Conservation (phyloP, 768 basidiomycete genomes). For the Crepidotus variabilis region DNA sequence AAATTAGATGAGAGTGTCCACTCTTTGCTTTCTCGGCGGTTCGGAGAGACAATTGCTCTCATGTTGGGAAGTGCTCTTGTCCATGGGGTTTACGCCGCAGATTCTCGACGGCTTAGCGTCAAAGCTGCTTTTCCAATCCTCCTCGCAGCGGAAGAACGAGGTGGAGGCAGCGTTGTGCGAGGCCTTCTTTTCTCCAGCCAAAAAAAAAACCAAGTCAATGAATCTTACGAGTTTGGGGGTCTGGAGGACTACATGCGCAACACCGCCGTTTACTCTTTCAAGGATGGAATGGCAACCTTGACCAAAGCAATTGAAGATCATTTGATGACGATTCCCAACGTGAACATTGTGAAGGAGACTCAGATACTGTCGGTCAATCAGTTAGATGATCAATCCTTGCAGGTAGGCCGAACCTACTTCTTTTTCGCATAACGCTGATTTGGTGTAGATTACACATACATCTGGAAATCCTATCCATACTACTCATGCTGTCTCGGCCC, state of each 20-base stretch:
- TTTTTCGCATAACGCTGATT: constrained; percentile 1
- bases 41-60: constrained; percentile 70
- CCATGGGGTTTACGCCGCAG: constrained; percentile 92
- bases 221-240: constrained; percentile 37
- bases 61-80: constrained; percentile 77
- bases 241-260: constrained; percentile 44
- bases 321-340: constrained; percentile 48
- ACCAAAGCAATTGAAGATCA: constrained; percentile 48
- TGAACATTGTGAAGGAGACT: constrained; percentile 48
- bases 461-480: constrained; percentile 25
- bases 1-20: constrained; percentile 77
- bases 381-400: constrained; percentile 31
- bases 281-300: constrained; percentile 69
- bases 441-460: constrained; percentile 16
- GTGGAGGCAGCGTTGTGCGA: constrained; percentile 65
- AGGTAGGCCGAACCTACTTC: constrained; percentile 34
- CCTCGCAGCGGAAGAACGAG: constrained; percentile 64
- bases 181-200: constrained; percentile 43
- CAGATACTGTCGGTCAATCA: constrained; percentile 32
- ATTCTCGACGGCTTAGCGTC: constrained; percentile 70
- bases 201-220: constrained; percentile 10
- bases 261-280: constrained; percentile 80
- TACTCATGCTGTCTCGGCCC: constrained; percentile 73
- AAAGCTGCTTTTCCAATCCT: constrained; percentile 74
- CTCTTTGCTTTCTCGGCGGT: constrained; percentile 67